These are phyloP conservation scores for Firmiana major DNA, from an alignment of 345 rosid species.

Conservation along the genomic window DNA sequence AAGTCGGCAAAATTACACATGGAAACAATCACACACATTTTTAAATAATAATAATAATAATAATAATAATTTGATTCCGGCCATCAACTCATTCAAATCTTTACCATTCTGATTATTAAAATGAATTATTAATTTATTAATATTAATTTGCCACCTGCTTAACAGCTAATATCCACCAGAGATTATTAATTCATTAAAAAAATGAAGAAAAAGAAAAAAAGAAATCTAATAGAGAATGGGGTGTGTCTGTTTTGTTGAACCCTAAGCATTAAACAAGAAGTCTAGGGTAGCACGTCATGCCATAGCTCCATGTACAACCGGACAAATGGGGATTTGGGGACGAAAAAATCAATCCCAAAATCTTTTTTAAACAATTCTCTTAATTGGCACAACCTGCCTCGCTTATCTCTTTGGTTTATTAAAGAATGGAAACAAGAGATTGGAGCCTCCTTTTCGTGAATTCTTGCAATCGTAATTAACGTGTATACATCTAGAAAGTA, in stretches of 20 bases:
- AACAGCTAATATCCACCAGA: slow-evolving; percentile 31
- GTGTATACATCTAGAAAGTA: not conserved
- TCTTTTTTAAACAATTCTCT: not conserved
- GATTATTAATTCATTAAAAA: not conserved
- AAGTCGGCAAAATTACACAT: not conserved
- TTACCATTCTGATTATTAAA: no score
- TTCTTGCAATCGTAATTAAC: not conserved
- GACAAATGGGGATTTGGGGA: not conserved
- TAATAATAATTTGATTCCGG: no score
- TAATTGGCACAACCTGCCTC: not conserved
- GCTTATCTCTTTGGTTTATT: not conserved
- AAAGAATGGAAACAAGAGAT: not conserved
- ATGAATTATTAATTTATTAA: slow-evolving; percentile 4
- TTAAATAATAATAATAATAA: no score
- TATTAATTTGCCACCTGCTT: slow-evolving; percentile 36
- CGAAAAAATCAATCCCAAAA: not conserved
- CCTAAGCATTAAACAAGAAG: not conserved
- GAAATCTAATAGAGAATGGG: not conserved
- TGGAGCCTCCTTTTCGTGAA: not conserved
- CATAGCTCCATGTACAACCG: not conserved
- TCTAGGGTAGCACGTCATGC: not conserved
- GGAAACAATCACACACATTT: not conserved
- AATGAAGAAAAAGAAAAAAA: not conserved
- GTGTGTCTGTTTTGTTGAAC: not conserved
- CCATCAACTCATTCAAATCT: no score